Evolutionary conservation across 345 rosid species (phyloP).

Genomic region (Sisymbrium altissimum): DNA sequence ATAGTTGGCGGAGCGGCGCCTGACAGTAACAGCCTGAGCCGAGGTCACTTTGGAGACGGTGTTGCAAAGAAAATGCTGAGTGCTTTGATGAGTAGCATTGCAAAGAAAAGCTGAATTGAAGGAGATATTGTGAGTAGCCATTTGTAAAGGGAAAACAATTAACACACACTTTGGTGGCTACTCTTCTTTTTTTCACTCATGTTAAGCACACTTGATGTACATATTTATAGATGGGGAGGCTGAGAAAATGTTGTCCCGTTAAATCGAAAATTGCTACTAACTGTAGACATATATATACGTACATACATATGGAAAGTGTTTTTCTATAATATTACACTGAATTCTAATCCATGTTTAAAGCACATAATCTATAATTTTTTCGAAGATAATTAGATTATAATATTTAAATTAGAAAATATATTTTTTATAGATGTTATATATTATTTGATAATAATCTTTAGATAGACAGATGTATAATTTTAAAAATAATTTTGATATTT

Average conservation of each 20-base stretch:
- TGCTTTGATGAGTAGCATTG: not conserved
- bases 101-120: not conserved
- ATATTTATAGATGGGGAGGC: not conserved
- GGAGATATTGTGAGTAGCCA: not conserved
- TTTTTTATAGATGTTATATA: no score
- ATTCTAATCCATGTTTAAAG: no score
- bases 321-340: no score
- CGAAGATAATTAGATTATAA: no score
- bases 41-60: not conserved
- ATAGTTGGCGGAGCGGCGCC: constrained; percentile 32
- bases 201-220: not conserved
- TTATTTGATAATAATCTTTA: no score
- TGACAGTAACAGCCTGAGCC: not conserved
- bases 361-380: no score
- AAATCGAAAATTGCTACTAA: no score
- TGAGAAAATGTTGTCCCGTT: not conserved
- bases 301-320: no score
- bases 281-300: no score
- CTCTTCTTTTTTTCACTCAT: not conserved
- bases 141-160: not conserved
- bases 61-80: not conserved
- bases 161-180: not conserved
- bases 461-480: no score
- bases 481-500: no score
- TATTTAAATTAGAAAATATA: no score